These are phyloP conservation scores for Chenopodium berlandieri DNA, from an alignment of 148 eudicot species.

Conservation along the genomic window DNA sequence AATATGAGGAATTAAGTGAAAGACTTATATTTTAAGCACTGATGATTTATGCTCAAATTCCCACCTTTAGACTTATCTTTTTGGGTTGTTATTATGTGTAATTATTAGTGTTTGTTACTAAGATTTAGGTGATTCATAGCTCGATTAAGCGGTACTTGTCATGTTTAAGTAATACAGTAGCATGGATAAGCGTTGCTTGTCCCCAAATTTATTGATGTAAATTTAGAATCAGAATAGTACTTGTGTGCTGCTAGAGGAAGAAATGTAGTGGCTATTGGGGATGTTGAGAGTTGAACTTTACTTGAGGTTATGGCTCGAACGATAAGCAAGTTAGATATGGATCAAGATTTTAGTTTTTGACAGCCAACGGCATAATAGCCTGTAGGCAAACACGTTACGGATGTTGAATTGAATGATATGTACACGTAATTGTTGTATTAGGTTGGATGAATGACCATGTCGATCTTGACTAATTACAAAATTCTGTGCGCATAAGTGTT, in stretches of 20 bases:
- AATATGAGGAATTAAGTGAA: slow-evolving; percentile 2
- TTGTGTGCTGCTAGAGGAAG: background rate
- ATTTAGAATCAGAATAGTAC: background rate
- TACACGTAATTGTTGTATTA: background rate
- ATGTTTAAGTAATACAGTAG: background rate
- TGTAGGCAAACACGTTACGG: background rate
- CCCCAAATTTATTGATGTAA: background rate
- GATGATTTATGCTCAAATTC: slow-evolving; percentile 11
- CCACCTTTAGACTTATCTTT: background rate
- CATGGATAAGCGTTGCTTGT: background rate
- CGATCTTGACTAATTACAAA: background rate
- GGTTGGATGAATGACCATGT: background rate
- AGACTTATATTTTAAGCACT: slow-evolving; percentile 1
- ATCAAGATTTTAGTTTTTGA: background rate
- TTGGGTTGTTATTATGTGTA: background rate
- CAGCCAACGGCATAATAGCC: background rate
- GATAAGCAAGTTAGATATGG: background rate
- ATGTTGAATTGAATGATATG: background rate
- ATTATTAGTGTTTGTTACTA: background rate
- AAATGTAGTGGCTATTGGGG: background rate
- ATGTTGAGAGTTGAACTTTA: background rate
- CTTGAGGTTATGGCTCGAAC: background rate
- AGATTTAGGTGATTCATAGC: background rate
- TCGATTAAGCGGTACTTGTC: background rate
- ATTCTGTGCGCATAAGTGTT: background rate